Conservation (phyloP, 129 eudicot genomes). For the Saussurea involucrata region DNA sequence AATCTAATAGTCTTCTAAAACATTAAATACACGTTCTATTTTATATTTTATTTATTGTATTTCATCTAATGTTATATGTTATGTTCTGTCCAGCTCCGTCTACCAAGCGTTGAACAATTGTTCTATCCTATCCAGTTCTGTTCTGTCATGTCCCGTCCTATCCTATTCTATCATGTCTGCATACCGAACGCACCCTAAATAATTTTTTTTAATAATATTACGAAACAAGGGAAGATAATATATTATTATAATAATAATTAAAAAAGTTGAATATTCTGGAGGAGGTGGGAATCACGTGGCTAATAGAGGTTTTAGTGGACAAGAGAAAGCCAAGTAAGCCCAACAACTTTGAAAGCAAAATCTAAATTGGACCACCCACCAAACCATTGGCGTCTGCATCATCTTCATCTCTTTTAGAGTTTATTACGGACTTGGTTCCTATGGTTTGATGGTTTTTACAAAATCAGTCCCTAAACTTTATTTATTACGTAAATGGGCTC, state of each 20-base stretch:
- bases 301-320: constrained; percentile 26
- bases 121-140: no score
- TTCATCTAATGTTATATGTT: no score
- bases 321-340: constrained; percentile 25
- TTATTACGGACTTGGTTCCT: neutral
- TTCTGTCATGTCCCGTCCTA: no score
- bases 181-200: no score
- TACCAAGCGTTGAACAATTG: no score
- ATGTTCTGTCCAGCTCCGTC: no score
- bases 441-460: neutral
- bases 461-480: neutral
- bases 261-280: neutral
- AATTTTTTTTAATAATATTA: neutral
- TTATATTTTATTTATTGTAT: no score
- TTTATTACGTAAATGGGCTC: neutral
- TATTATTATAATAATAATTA: neutral
- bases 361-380: neutral
- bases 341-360: constrained; percentile 25
- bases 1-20: no score
- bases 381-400: neutral
- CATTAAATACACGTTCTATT: no score
- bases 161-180: no score
- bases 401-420: neutral
- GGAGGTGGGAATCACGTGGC: constrained; percentile 25
- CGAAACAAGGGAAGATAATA: neutral